A percentile compares a stretch with the other conserved stretches of the same genome.
Evolutionary conservation across 306 rosid species (phyloP).

Genomic region (Castanea mollissima): DNA sequence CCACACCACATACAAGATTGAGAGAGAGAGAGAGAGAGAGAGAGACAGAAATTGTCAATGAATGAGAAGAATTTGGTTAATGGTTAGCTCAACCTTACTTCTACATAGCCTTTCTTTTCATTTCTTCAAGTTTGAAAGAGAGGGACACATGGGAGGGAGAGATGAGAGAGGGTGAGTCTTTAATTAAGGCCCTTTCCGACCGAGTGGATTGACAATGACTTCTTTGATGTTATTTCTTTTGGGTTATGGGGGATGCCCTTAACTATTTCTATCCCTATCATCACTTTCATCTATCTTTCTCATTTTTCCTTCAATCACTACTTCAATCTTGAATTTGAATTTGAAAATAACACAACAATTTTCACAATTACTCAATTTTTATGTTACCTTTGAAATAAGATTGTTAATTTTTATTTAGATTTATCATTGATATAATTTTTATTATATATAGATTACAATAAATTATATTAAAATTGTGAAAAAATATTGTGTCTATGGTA

Average conservation of each 20-base stretch:
- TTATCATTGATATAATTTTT: no score
- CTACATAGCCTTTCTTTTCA: slow-evolving; percentile 41
- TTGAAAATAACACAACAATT: no score
- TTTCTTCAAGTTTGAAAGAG: slow-evolving; percentile 14
- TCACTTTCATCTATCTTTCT: background rate
- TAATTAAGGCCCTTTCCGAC: slow-evolving; percentile 21
- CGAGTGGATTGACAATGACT: slow-evolving; percentile 43
- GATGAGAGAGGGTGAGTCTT: background rate
- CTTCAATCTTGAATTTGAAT: no score
- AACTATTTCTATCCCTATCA: background rate
- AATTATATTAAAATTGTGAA: no score
- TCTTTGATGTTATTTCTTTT: slow-evolving; percentile 37
- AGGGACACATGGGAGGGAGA: background rate
- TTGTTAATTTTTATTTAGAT: no score
- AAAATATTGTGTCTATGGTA: no score
- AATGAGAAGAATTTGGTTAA: slow-evolving; percentile 9
- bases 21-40: slow-evolving; percentile 24
- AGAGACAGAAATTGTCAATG: slow-evolving; percentile 7
- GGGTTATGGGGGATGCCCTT: slow-evolving; percentile 52
- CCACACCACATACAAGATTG: slow-evolving; percentile 23
- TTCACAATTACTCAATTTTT: no score
- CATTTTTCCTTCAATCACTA: no score
- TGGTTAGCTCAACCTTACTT: slow-evolving; percentile 32
- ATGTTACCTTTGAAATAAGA: no score
- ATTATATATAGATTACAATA: background rate